These are phyloP conservation scores for Kwoniella sp. DNA, from an alignment of 768 basidiomycete genomes.

Conservation along the genomic window DNA sequence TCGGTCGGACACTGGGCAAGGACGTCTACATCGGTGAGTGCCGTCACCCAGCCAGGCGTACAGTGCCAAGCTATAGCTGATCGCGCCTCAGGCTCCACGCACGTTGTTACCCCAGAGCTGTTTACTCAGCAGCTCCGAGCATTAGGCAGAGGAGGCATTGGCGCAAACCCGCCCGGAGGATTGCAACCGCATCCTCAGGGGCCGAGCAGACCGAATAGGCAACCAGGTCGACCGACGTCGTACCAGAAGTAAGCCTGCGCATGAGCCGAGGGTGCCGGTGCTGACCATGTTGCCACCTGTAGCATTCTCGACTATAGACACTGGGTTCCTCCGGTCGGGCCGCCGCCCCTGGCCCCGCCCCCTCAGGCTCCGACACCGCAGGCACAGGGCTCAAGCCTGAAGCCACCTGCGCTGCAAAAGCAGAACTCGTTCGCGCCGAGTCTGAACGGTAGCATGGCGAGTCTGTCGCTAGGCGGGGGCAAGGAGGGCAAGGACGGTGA, in stretches of 20 bases:
- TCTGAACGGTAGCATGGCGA: conserved; percentile 19
- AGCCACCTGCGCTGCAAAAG: conserved; percentile 15
- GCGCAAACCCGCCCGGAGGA: conserved; percentile 52
- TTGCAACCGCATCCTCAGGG: conserved; percentile 42
- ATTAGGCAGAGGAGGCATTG: conserved; percentile 79
- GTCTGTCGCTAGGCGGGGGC: conserved; percentile 20
- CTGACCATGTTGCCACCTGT: too few relatives aligned
- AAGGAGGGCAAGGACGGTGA: conserved; percentile 19
- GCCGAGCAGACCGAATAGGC: conserved; percentile 25
- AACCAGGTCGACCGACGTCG: conserved; percentile 31
- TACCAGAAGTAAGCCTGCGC: conserved; percentile 35
- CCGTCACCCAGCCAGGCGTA: too few relatives aligned
- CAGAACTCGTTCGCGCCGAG: conserved; percentile 15
- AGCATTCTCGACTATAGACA: conserved; percentile 48
- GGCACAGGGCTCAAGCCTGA: neutral
- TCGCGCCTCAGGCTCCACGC: conserved; percentile 76
- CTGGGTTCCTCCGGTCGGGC: conserved; percentile 49
- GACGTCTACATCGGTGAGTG: conserved; percentile 83
- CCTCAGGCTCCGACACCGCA: conserved; percentile 7
- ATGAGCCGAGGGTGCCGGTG: too few relatives aligned
- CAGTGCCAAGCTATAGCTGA: too few relatives aligned
- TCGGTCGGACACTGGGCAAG: conserved; percentile 69
- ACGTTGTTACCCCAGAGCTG: conserved; percentile 71
- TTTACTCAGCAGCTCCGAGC: conserved; percentile 85
- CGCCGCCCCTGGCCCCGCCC: conserved; percentile 41